phyloP scores from a whole-genome alignment of 345 rosid species.

The Lepidium didymum region DNA sequence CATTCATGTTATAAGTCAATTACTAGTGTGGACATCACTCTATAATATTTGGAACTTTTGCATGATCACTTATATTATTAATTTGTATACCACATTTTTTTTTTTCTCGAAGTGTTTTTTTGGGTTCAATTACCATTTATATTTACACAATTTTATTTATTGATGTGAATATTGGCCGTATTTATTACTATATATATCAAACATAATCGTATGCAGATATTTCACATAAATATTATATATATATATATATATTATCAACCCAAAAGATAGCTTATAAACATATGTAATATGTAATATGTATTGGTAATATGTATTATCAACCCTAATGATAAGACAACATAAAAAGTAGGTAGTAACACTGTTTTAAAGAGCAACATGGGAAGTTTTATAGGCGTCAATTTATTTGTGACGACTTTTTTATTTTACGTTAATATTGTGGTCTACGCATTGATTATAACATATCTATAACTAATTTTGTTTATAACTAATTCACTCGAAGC shows the following conservation, averaged over 20 bases:
- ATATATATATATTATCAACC: neutral
- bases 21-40: constrained; percentile 24
- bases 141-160: neutral
- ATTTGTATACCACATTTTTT: neutral
- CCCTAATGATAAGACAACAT: neutral
- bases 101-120: neutral
- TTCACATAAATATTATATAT: neutral
- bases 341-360: neutral
- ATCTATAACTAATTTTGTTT: neutral
- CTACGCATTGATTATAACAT: neutral
- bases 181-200: neutral
- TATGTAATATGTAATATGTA: neutral
- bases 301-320: neutral
- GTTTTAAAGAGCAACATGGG: neutral
- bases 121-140: neutral
- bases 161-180: neutral
- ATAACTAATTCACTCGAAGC: neutral
- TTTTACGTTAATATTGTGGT: neutral
- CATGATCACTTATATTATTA: constrained; percentile 1
- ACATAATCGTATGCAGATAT: neutral
- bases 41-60: neutral
- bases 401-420: neutral
- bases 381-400: neutral
- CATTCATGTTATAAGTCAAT: constrained; percentile 21
- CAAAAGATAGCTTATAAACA: neutral